Conservation (phyloP, 1,139 yeast species). For the Trichomonascaceae sp. region DNA sequence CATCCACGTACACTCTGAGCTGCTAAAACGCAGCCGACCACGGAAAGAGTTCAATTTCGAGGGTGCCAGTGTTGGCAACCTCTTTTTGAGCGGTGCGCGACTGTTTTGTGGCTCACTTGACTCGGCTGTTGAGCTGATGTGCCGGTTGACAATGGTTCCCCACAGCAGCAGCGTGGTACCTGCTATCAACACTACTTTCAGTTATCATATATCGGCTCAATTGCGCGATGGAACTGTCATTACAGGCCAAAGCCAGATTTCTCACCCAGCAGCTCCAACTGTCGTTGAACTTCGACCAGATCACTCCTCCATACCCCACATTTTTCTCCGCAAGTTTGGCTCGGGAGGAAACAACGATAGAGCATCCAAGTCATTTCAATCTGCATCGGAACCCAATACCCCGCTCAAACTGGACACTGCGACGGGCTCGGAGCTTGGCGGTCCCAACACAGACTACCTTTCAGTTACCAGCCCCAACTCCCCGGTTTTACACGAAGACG, state of each 20-base stretch:
- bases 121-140: conserved; percentile 64
- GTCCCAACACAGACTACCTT: not conserved
- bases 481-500: conserved; percentile 31
- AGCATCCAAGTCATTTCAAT: not conserved
- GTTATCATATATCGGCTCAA: conserved; percentile 75
- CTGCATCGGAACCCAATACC: not conserved
- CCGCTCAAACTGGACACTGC: not conserved
- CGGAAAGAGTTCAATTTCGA: conserved; percentile 50
- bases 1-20: conserved; percentile 65
- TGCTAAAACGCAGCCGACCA: conserved; percentile 55
- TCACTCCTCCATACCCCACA: not conserved
- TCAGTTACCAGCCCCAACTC: not conserved
- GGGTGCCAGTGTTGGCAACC: conserved; percentile 73
- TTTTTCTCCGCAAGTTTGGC: too few species aligned
- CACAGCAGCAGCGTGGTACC: conserved; percentile 52
- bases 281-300: not conserved
- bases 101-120: conserved; percentile 75
- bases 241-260: conserved; percentile 91
- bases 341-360: not conserved
- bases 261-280: conserved; percentile 46
- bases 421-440: not conserved
- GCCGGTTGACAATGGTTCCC: conserved; percentile 54
- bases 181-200: conserved; percentile 70
- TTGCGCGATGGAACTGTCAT: conserved; percentile 58
- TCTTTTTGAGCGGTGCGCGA: conserved; percentile 72